Evolutionary conservation across 768 basidiomycete genomes (phyloP), one percentile per base, ranked within the genome.

Genomic region (Lentinula sp.): DNA sequence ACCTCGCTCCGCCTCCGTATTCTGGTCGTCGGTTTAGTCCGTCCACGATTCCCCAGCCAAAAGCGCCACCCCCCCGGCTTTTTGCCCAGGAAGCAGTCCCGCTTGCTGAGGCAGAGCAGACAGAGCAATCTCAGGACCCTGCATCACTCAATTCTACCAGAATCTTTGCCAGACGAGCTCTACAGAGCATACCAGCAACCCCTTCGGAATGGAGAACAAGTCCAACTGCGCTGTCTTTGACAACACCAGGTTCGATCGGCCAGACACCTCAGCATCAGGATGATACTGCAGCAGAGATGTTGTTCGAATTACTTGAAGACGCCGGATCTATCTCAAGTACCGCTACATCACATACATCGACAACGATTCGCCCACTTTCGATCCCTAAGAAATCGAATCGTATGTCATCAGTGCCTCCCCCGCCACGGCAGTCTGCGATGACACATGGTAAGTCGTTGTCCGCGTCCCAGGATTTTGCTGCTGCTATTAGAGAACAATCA

Each of bases 1-100:
- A 37, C 20, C 4, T 32, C 13, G 57, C 43, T n/a, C 57, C 57
- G 35, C 57, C 57, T 59, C 57, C 57, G 33, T 59, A 59, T 48
- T 48, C 45, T 35, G 57, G 57, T 13, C 57, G 43, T 48, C 45
- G 16, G 16, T 3, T 36, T 16, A 37, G 6, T 36, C 20, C 41
- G 7, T 41, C 20, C 6, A 37, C 10, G 6, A 16, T 41, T n/a
- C 7, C 54, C 9, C 41, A 37, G 16, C 15, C 18, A 10, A 43
- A n/a, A 28, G n/a, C 13, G 41, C 55, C 53, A 1, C 9, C 18
- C 8, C 33, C 37, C 10, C 35, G 18, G 16, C 53, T 54, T 41
- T 33, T 28, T 56, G 41, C 41, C 20, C 55, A 16, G 15, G 55
- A 43, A 33, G 39, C 4, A 23, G 35, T 54, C 13, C 6, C 23